Evolutionary conservation across 2,329 filamentous ascomycete species (phyloP).

Genomic region (Teratosphaeriaceae sp.): DNA sequence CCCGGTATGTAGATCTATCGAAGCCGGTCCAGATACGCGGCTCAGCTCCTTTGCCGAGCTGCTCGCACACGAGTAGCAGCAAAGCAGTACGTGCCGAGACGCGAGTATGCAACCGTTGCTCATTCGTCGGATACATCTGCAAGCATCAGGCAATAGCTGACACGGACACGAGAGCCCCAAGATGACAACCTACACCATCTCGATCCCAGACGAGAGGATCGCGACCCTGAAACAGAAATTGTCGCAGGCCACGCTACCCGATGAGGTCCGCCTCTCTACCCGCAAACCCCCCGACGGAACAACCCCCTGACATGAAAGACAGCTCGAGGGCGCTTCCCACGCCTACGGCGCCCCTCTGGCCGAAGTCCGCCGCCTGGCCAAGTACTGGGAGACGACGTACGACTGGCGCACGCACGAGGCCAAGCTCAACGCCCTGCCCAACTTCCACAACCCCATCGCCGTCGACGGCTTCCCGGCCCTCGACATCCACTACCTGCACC

Average conservation of each 20-base stretch:
- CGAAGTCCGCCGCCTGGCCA: conserved; percentile 53
- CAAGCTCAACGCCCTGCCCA: conserved; percentile 53
- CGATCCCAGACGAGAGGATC: conserved; percentile 46
- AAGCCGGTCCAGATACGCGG: too few species aligned
- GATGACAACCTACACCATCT: conserved; percentile 42
- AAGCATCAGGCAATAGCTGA: too few species aligned
- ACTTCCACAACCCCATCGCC: conserved; percentile 49
- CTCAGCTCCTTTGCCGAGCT: too few species aligned
- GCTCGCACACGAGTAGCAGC: too few species aligned
- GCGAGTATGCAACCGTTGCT: too few species aligned
- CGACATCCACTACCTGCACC: conserved; percentile 59
- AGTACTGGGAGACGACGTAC: conserved; percentile 50
- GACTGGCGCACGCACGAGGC: conserved; percentile 57
- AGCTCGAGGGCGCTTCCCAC: conserved; percentile 16
- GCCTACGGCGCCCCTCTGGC: conserved; percentile 53
- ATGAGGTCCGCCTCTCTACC: conserved; percentile 40
- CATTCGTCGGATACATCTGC: too few species aligned
- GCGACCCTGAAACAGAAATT: conserved; percentile 52
- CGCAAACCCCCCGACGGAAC: too few species aligned
- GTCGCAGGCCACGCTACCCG: conserved; percentile 46
- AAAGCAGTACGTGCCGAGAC: too few species aligned
- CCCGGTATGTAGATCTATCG: too few species aligned
- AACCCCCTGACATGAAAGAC: too few species aligned
- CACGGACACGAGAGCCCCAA: too few species aligned
- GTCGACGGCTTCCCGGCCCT: conserved; percentile 55